Evolutionary conservation across 208 protist species (phyloP), one percentile per base, ranked within the genome.

Genomic region (Trypanosoma boissoni): DNA sequence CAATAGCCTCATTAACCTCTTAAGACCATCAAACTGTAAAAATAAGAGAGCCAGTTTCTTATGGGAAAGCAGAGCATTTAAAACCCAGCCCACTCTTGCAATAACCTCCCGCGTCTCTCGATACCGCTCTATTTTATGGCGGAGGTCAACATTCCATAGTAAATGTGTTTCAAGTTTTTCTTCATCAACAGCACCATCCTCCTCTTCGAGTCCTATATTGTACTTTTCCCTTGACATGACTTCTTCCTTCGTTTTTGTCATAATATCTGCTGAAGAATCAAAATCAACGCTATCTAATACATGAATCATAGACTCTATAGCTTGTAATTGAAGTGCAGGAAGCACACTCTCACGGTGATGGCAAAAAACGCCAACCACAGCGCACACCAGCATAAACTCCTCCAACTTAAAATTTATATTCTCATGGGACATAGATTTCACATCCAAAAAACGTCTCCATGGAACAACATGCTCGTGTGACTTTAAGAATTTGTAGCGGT

Each of bases 31-130:
- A 10, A 71, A 63, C 31, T 86, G 78, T 5, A 92, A 57, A 58
- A 95, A 95, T 27, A 83, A 51, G 58, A 92, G 57, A 0, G 80
- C 82, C 16, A 92, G 65, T 61, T 90, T 92, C 52, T 78, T 83
- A 70, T 95, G 88, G 21, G 56, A 72, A 20, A 95, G 72, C 12
- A 95, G 64, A 6, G 80, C 78, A 58, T 78, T 91, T 34, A 95
- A 70, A 23, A 88, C 75, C 80, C 85, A 92, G 28, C 72, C 66
- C 4, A 78, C 74, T 6, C 84, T 75, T 16, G 72, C 74, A 26
- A 91, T 64, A 42, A 82, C 63, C 48, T 91, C 84, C 24, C 78
- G 71, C 18, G 73, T 51, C 24, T 74, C 39, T n/a, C 78, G 58
- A 54, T 76, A 80, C 3, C 18, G 34, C 18, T 73, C 58, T 23